Evolutionary conservation across 345 rosid genomes (phyloP), one percentile per base, ranked within the genome.

Genomic region (Dimocarpus longan): DNA sequence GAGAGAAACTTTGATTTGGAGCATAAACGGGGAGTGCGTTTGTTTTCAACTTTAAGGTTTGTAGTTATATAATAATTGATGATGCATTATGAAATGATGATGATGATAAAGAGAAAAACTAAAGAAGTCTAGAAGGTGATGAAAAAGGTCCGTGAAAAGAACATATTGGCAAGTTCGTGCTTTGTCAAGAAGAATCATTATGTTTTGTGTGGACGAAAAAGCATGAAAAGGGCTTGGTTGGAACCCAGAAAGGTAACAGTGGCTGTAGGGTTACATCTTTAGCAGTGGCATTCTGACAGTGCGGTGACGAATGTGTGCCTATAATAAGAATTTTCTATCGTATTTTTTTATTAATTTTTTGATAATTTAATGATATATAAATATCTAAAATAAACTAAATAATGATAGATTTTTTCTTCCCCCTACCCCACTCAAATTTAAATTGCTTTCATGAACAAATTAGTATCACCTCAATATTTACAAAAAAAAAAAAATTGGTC

Each of bases 61-160:
- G 6, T 44, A 22, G 43, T 42, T n/a, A 1, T 65, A 22, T 13
- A 40, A 26, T 40, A 28, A 67, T 19, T n/a, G 24, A 59, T 7
- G 15, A 32, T 24, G 66, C 62, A 65, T 63, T 16, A 76, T 76
- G 65, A 66, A n/a, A 70, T n/a, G 8, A 50, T n/a, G 71, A 48
- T 48, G 71, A n/a, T 19, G 28, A 24, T 4, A 5, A 44, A 64
- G 22, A n/a, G 5, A 10, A 60, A 60, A 0, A n/a, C n/a, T 7
- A 19, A 9, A n/a, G 21, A 7, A 9, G 65, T n/a, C 21, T 19
- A 21, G 13, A 22, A 60, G 65, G 65, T 60, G 28, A 8, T 21
- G 10, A 28, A 60, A 60, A 60, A 60, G 10, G 28, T 0, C 7
- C 0, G 65, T 21, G 64, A 60, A 59, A 6, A 21, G 18, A 21